Percentiles rank a stretch among this genome's conserved stretches.
phyloP scores from a whole-genome alignment of 148 eudicot species.

The Amaranthus cruentus region DNA sequence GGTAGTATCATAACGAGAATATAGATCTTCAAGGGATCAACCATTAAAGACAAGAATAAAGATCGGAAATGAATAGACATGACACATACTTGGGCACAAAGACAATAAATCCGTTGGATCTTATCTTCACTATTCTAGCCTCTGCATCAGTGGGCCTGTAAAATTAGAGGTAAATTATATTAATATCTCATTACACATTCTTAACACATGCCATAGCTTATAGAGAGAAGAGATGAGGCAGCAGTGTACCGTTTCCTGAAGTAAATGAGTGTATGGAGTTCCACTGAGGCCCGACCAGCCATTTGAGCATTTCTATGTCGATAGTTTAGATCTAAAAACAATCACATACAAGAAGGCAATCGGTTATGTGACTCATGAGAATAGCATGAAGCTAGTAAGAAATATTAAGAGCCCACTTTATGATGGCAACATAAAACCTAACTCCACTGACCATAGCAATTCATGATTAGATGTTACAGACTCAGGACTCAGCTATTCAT shows the following conservation, averaged over 20 bases:
- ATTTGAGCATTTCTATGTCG: slow-evolving; percentile 97
- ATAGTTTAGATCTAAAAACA: slow-evolving; percentile 72
- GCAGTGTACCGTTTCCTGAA: slow-evolving; percentile 62
- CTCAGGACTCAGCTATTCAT: not conserved
- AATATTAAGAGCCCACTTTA: not conserved
- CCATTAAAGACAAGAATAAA: not conserved
- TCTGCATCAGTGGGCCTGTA: slow-evolving; percentile 90
- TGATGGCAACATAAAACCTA: not conserved
- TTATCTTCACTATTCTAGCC: slow-evolving; percentile 88
- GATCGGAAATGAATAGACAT: not conserved
- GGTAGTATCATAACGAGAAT: not conserved
- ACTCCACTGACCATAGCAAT: not conserved
- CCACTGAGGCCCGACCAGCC: slow-evolving; percentile 94
- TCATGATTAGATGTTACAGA: not conserved
- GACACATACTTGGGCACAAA: slow-evolving; percentile 85
- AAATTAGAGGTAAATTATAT: slow-evolving; percentile 10
- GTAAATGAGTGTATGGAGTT: slow-evolving; percentile 87
- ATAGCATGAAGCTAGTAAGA: no score
- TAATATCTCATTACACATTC: not conserved
- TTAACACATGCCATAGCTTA: not conserved
- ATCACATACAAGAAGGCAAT: slow-evolving; percentile 1
- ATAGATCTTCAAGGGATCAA: not conserved
- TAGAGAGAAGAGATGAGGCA: slow-evolving; percentile 6
- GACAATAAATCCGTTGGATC: slow-evolving; percentile 92
- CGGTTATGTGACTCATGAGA: not conserved